Percentiles rank a stretch among this genome's conserved stretches.
Evolutionary conservation across 495 filamentous ascomycete genomes (phyloP).

Genomic region (Penicillium cinerascens): DNA sequence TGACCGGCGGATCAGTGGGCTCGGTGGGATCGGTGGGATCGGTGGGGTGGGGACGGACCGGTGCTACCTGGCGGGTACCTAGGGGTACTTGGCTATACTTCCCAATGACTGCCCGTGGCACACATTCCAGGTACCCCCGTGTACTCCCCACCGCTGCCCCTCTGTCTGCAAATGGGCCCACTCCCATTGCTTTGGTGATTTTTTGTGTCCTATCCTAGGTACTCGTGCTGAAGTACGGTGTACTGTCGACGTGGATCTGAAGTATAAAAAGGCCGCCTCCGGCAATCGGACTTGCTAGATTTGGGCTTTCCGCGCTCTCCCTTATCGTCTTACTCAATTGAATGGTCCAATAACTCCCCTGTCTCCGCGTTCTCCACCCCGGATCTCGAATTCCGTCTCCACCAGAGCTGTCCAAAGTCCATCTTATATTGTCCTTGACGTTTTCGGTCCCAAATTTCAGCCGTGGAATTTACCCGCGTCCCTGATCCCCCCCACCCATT

Average conservation of each 20-base stretch:
- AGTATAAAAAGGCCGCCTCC: background rate
- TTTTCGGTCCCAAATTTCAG: background rate
- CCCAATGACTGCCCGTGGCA: too few species aligned
- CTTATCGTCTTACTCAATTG: constrained; percentile 17
- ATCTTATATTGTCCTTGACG: background rate
- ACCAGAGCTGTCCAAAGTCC: background rate
- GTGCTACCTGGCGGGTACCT: background rate
- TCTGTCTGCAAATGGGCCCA: background rate
- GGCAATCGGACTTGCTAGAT: constrained; percentile 13
- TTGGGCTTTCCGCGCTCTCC: constrained; percentile 6
- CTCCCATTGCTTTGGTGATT: background rate
- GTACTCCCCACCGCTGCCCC: background rate
- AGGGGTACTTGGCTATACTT: background rate
- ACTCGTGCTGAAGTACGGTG: background rate
- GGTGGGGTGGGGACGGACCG: too few species aligned
- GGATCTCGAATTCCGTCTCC: constrained; percentile 10
- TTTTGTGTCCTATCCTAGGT: background rate
- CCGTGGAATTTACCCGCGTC: constrained; percentile 4
- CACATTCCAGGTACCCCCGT: background rate
- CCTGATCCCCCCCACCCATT: background rate
- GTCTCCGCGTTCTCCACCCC: constrained; percentile 4
- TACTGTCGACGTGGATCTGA: background rate
- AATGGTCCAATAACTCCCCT: constrained; percentile 12
- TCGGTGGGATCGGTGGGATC: constrained; percentile 21
- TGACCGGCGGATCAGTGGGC: constrained; percentile 37